phyloP scores from a whole-genome alignment of 768 basidiomycete species.

The Boletellus ananas region DNA sequence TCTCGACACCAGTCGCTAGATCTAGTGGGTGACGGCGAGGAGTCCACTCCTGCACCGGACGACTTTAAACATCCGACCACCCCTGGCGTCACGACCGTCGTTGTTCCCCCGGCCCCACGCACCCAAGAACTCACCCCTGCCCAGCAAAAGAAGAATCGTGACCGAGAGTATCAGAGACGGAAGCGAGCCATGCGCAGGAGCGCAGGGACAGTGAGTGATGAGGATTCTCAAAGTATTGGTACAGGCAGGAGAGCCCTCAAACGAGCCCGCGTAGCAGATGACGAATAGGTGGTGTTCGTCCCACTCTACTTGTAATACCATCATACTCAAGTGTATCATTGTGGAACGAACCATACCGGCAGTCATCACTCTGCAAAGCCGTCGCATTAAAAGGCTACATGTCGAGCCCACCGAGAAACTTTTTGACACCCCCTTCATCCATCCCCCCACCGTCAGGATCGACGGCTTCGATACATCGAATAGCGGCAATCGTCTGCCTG shows the following conservation, averaged over 20 bases:
- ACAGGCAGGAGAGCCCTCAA: conserved; percentile 63
- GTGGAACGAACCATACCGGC: background rate
- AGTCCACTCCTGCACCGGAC: conserved; percentile 58
- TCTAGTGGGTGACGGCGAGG: conserved; percentile 64
- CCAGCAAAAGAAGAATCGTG: conserved; percentile 73
- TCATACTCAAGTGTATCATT: conserved; percentile 7
- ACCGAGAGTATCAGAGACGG: conserved; percentile 76
- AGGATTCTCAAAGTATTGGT: conserved; percentile 48
- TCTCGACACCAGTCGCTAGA: conserved; percentile 63
- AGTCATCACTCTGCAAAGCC: background rate
- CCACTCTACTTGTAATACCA: background rate
- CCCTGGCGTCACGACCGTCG: conserved; percentile 70
- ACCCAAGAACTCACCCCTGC: conserved; percentile 65
- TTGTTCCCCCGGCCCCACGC: conserved; percentile 69
- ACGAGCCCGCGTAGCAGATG: conserved; percentile 61
- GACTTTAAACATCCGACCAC: conserved; percentile 66
- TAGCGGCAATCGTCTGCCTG: conserved; percentile 68
- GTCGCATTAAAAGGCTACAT: conserved; percentile 23
- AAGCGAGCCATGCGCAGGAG: conserved; percentile 66
- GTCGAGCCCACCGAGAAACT: conserved; percentile 48
- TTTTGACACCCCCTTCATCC: conserved; percentile 49
- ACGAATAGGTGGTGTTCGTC: conserved; percentile 44
- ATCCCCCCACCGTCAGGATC: conserved; percentile 71
- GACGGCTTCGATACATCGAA: conserved; percentile 76
- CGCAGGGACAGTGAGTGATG: conserved; percentile 67